A percentile compares a stretch with the other conserved stretches of the same genome.
Evolutionary conservation across 31 red algal genomes (phyloP).

Genomic region (Endocladia muricata): DNA sequence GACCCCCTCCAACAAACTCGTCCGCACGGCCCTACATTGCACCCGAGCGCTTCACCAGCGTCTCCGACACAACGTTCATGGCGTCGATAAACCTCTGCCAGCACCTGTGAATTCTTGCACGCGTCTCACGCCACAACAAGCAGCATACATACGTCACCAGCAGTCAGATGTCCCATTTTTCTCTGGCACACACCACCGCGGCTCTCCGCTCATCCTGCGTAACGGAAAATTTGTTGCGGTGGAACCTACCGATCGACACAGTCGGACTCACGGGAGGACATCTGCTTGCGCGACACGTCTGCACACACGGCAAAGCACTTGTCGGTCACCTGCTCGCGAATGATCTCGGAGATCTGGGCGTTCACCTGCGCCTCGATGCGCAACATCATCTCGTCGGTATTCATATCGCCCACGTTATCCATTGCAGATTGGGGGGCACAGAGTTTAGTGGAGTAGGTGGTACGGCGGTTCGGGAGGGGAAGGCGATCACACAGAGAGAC

Average conservation of each 20-base stretch:
- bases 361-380: conserved; percentile 68
- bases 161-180: too few species aligned
- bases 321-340: conserved; percentile 70
- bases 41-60: conserved; percentile 37
- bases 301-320: conserved; percentile 61
- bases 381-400: conserved; percentile 47
- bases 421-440: too few species aligned
- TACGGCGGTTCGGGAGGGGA: too few species aligned
- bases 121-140: too few species aligned
- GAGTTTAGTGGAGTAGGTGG: too few species aligned
- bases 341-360: conserved; percentile 46
- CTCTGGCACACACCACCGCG: too few species aligned
- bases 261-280: conserved; percentile 48
- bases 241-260: conserved; percentile 41
- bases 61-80: conserved; percentile 59
- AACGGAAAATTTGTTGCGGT: not conserved
- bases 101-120: conserved; percentile 31
- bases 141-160: too few species aligned
- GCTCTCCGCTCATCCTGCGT: not conserved
- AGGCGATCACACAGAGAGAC: too few species aligned
- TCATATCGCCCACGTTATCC: conserved; percentile 14
- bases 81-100: conserved; percentile 49
- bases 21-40: too few species aligned
- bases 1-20: too few species aligned
- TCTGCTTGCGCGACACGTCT: conserved; percentile 31